A percentile compares a stretch with the other conserved stretches of the same genome.
These are phyloP conservation scores for Silene conica DNA, from an alignment of 148 eudicot species.

Conservation along the genomic window DNA sequence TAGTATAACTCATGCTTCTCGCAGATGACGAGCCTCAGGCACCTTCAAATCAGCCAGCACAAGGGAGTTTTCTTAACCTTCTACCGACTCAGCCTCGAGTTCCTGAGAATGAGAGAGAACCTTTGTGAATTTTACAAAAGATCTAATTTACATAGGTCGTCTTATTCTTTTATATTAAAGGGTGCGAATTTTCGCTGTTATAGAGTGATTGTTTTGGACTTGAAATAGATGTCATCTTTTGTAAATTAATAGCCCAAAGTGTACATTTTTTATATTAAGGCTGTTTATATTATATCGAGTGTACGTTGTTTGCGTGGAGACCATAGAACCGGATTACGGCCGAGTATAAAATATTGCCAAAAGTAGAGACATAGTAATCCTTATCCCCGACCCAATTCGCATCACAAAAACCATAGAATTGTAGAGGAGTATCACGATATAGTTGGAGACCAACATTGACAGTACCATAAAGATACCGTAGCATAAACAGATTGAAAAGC, in stretches of 20 bases:
- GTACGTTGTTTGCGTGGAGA: too few relatives aligned
- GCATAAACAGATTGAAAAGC: too few relatives aligned
- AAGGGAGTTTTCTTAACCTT: slow-evolving; percentile 77
- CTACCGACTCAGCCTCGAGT: slow-evolving; percentile 57
- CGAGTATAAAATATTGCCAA: too few relatives aligned
- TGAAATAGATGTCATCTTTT: slow-evolving; percentile 24
- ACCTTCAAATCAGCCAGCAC: slow-evolving; percentile 43
- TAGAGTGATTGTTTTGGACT: slow-evolving; percentile 22
- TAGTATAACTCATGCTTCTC: slow-evolving; percentile 8
- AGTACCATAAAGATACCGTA: too few relatives aligned
- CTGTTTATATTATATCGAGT: slow-evolving; percentile 4
- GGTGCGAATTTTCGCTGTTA: slow-evolving; percentile 8
- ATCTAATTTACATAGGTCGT: slow-evolving; percentile 14
- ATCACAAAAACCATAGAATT: too few relatives aligned
- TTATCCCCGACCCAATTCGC: too few relatives aligned
- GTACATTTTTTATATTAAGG: slow-evolving; percentile 21
- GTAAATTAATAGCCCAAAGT: slow-evolving; percentile 38
- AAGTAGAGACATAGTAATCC: too few relatives aligned
- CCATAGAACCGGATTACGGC: too few relatives aligned
- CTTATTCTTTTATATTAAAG: slow-evolving; percentile 26
- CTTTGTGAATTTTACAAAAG: slow-evolving; percentile 25
- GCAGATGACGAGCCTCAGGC: slow-evolving; percentile 62
- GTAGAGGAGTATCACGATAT: too few relatives aligned
- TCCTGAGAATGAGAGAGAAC: slow-evolving; percentile 36
- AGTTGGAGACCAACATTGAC: too few relatives aligned